Evolutionary conservation across 1,284 basidiomycete genomes (phyloP), one percentile per base, ranked within the genome.

Genomic region (Phellopilus nigrolimitatus): DNA sequence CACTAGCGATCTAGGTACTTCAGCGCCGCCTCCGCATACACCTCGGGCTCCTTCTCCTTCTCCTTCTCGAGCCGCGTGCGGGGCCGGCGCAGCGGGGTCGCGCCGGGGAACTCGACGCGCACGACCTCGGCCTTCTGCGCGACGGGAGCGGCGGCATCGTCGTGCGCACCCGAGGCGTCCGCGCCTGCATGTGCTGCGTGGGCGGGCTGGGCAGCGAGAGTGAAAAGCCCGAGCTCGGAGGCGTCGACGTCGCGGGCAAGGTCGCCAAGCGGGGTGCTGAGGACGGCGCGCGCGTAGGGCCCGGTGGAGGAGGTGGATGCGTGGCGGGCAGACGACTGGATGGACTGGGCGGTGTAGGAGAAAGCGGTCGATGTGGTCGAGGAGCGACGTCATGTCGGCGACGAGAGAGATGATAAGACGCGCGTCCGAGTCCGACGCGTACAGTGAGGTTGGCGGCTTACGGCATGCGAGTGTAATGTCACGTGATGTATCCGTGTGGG

Each of bases 201-300:
- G n/a, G 31, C 31, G 3, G 31, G 9, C 9, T 66, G 64, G 6
- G 63, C 60, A 2, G 74, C 67, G 47, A 87, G 71, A 2, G 74
- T 78, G 66, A 89, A 88, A 15, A 89, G 76, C 25, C 86, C 85
- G 22, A 87, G 72, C 63, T 89, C 87, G 9, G 86, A 79, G 7
- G 82, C 71, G 57, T 88, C 85, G 54, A 82, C 71, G 59, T 89
- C 86, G 59, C 85, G 83, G 54, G 88, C 86, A 54, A 88, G 78
- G 59, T 88, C 81, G 40, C 81, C 80, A 8, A 89, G 74, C 44
- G 74, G 66, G 0, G 79, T 75, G 25, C 72, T 58, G 22, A 89
- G 77, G 10, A 87, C 74, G 2, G 87, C 84, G 47, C 66, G 68
- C 13, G 45, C 52, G 46, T 55, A 59, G 6, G 50, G 39, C n/a